Base-by-base conservation (phyloP, 192 early-diverging fungal species). In the Backusella westeae region DNA sequence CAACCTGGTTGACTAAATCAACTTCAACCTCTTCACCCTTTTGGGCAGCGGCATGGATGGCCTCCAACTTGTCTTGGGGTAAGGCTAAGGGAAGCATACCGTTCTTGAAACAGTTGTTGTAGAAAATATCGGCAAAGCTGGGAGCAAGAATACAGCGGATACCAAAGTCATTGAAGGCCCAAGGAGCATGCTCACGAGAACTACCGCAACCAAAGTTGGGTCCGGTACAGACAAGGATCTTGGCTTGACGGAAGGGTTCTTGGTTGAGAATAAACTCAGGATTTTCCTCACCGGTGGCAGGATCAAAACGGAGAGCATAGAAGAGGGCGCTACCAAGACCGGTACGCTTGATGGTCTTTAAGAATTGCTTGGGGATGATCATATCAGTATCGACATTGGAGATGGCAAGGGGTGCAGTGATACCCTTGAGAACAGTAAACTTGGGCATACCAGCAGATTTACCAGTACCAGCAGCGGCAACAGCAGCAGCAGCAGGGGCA, bases 301-400 rank as follows among this genome's bases (percentile, higher is more conserved):
- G 71, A 78, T 88, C 78, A 75, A 87, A 90, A 32, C 91, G 87
- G 66, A 90, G 78, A 67, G 86, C 86, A 79, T 85, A 85, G 80
- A 92, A 92, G 7, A 92, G 79, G 23, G 86, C 82, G 6, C 67
- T 80, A 69, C 90, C 90, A 34, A 92, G 85, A 1, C 91, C 91
- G 32, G 91, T 92, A 21, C 90, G 84, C 76, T 90, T 87, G 81
- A 92, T 92, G 69, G 91, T 92, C 79, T 92, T 92, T 53, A 92
- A 86, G 82, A 92, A 92, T 76, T 92, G 90, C 78, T 92, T 92
- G 65, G 91, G 91, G 77, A 92, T 92, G 74, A 92, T 89, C 86
- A 87, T 90, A 82, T 92, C 91, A 29, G 91, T 92, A 81, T 92
- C 91, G 35, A 91, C 82, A 77, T 92, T 92, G 67, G 87, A 56